A percentile compares a stretch with the other conserved stretches of the same genome.
Evolutionary conservation across 129 eudicot species (phyloP).

Genomic region (Escallonia herrerae): DNA sequence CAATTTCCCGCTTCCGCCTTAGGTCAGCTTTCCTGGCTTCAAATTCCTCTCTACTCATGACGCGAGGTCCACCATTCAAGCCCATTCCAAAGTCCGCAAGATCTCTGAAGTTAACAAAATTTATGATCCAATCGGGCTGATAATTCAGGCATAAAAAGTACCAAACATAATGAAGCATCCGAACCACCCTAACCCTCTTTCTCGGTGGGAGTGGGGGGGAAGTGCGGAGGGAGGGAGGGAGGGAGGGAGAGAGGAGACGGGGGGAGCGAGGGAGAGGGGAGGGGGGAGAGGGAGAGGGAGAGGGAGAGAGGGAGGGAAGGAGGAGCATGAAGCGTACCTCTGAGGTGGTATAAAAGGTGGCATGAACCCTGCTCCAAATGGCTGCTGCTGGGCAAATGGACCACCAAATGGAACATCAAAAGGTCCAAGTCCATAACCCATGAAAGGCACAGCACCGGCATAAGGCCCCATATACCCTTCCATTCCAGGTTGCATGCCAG

Average conservation of each 20-base stretch:
- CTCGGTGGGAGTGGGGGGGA: not conserved
- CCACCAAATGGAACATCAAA: conserved; percentile 74
- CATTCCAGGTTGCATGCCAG: conserved; percentile 70
- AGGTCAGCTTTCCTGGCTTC: conserved; percentile 89
- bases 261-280: not conserved
- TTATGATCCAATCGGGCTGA: not conserved
- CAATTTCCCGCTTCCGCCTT: conserved; percentile 70
- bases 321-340: conserved; percentile 35
- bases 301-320: too few species aligned
- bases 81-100: conserved; percentile 79
- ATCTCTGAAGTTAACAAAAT: conserved; percentile 44
- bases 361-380: conserved; percentile 57
- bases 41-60: conserved; percentile 78
- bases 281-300: too few species aligned
- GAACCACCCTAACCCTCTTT: not conserved
- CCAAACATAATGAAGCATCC: conserved; percentile 1
- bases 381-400: conserved; percentile 63
- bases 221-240: not conserved
- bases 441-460: conserved; percentile 56
- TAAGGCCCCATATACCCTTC: conserved; percentile 59
- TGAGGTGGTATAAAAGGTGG: conserved; percentile 79
- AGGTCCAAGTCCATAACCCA: conserved; percentile 67
- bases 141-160: not conserved
- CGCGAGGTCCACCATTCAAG: conserved; percentile 57
- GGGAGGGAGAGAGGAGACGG: not conserved